Evolutionary conservation across 2,329 filamentous ascomycete species (phyloP).

Genomic region (Ophiostoma sp.): DNA sequence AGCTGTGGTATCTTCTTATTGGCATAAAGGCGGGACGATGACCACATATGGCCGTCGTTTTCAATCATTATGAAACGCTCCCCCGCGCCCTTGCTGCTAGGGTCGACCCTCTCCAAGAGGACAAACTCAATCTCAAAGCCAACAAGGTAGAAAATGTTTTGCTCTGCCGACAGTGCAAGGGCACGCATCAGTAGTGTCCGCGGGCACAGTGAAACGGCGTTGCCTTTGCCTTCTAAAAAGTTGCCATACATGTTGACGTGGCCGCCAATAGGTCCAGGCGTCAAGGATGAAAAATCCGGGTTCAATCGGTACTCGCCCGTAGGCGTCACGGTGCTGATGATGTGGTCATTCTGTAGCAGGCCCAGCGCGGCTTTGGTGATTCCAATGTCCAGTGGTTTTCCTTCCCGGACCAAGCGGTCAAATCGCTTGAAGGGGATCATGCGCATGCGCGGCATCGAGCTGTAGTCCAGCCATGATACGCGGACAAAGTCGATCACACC

Average conservation of each 20-base stretch:
- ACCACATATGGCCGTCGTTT: slow-evolving; percentile 67
- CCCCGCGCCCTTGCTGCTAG: slow-evolving; percentile 20
- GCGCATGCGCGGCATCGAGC: slow-evolving; percentile 60
- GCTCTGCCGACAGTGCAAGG: slow-evolving; percentile 45
- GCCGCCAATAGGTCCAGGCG: slow-evolving; percentile 51
- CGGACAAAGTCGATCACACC: slow-evolving; percentile 60
- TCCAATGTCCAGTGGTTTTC: slow-evolving; percentile 46
- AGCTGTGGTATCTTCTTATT: slow-evolving; percentile 52
- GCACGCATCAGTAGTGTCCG: slow-evolving; percentile 56
- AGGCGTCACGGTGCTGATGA: slow-evolving; percentile 49
- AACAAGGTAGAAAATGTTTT: slow-evolving; percentile 56
- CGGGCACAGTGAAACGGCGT: slow-evolving; percentile 55
- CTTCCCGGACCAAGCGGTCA: slow-evolving; percentile 42
- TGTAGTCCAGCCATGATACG: slow-evolving; percentile 73
- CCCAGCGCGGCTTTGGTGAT: slow-evolving; percentile 61
- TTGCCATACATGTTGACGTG: slow-evolving; percentile 63
- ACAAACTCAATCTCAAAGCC: slow-evolving; percentile 82
- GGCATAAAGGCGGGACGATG: slow-evolving; percentile 57
- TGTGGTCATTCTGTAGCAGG: slow-evolving; percentile 61
- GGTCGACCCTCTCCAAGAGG: slow-evolving; percentile 51
- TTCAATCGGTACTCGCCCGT: slow-evolving; percentile 62
- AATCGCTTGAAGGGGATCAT: slow-evolving; percentile 61
- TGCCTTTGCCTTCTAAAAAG: slow-evolving; percentile 55
- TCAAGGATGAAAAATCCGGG: slow-evolving; percentile 61
- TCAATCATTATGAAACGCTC: slow-evolving; percentile 41